Percentiles rank a stretch among this genome's conserved stretches.
Evolutionary conservation across 495 filamentous ascomycete genomes (phyloP).

Genomic region (Neurospora sp.): DNA sequence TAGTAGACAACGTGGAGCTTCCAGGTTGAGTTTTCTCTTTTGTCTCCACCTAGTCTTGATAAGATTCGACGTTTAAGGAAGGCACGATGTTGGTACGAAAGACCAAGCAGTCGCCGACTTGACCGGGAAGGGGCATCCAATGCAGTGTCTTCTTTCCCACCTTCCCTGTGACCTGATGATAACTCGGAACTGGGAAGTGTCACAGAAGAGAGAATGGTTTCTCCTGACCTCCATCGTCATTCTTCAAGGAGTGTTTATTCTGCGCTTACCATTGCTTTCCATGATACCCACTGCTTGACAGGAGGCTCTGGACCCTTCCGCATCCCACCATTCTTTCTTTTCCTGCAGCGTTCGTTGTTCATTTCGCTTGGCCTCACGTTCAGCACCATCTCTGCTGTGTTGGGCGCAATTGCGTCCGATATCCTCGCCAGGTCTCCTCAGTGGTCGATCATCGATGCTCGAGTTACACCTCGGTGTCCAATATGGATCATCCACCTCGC

Average conservation of each 20-base stretch:
- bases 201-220: neutral
- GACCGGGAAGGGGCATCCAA: neutral
- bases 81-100: neutral
- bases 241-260: neutral
- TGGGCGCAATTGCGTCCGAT: neutral
- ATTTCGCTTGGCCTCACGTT: neutral
- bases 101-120: neutral
- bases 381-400: neutral
- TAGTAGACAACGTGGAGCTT: too few species aligned
- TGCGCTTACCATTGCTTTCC: neutral
- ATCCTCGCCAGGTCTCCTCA: neutral
- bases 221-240: neutral
- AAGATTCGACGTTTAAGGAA: neutral
- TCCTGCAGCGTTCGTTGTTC: neutral
- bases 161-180: neutral
- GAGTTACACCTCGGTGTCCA: neutral
- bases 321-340: neutral
- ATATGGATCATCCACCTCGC: neutral
- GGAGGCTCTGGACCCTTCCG: neutral
- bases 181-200: neutral
- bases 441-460: neutral
- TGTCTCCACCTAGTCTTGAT: neutral
- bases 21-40: neutral
- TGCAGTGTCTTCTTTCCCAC: neutral
- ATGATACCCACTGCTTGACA: neutral